Base-by-base conservation (phyloP, 176 grass and related monocot genomes). In the Sorghum bicolor region DNA sequence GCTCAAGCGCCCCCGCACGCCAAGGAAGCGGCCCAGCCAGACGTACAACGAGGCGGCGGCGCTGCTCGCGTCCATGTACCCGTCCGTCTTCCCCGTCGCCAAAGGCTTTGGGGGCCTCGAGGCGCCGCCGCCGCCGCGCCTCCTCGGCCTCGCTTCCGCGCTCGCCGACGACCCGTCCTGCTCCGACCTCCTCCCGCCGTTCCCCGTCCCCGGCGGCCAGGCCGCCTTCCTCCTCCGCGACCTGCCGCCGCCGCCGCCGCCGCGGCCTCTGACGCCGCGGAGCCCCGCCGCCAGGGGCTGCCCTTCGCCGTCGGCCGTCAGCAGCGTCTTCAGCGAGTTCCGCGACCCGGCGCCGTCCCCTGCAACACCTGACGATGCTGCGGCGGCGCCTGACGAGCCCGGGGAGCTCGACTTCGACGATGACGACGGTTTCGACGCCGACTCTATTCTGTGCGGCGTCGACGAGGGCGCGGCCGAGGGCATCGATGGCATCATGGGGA, bases 31-130 rank as follows among this genome's bases (percentile, higher is more conserved):
- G 31, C 90, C 89, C 19, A 94, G 91, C 90, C 92, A 98, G 86
- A 98, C 88, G 26, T 98, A 94, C 92, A 94, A 98, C 72, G 92
- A 93, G 80, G 95, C 95, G 16, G 92, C 95, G 58, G 92, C 92
- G 58, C 90, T 98, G 52, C 92, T 98, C 53, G 94, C 95, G 38
- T 84, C 92, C 81, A 77, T 94, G 86, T 93, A 94, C 84, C 95
- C 95, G 5, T 89, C 76, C 66, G 90, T 98, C 83, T 98, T 98
- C 88, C 67, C 85, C 60, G 75, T 45, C 77, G 73, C 80, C 13
- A 85, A 15, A 52, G 40, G 58, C 16, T n/a, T n/a, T n/a, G 70
- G 41, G 41, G 6, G 0, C 1, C 22, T 3, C 53, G 20, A 6
- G 8, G 55, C 22, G 55, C 25, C 58, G 50, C 32, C 73, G 62